A percentile compares a stretch with the other conserved stretches of the same genome.
Conservation (phyloP, 495 filamentous ascomycete species). For the Stereocaulon alpinum region DNA sequence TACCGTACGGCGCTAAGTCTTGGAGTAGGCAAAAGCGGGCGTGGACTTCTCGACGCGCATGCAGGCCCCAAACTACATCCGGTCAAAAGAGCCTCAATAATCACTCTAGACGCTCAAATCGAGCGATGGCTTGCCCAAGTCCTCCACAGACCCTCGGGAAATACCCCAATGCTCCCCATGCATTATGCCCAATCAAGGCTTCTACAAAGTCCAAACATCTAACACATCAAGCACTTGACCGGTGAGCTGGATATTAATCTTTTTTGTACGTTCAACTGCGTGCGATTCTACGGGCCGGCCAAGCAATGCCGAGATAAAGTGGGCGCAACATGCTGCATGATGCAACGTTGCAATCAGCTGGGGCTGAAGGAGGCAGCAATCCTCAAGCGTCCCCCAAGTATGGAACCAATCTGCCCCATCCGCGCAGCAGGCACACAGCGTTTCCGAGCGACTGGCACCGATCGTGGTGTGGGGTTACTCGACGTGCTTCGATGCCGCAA, state of each 20-base stretch:
- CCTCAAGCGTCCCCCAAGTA: not conserved
- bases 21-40: conserved; percentile 1
- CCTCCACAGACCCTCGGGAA: not conserved
- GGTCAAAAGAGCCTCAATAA: not conserved
- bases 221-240: not conserved
- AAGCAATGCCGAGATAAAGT: not conserved
- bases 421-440: not conserved
- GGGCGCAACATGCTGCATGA: not conserved
- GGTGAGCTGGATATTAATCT: not conserved
- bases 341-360: conserved; percentile 6
- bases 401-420: conserved; percentile 5
- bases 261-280: not conserved
- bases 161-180: not conserved
- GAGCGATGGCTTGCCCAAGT: not conserved
- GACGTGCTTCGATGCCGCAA: not conserved
- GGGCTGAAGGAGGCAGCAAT: not conserved
- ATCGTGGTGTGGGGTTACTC: conserved; percentile 3
- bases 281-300: not conserved
- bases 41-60: not conserved
- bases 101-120: conserved; percentile 4
- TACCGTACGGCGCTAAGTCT: not conserved
- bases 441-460: not conserved
- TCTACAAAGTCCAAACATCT: not conserved
- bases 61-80: not conserved
- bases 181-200: not conserved